These are phyloP conservation scores for Aspergillus nomiae DNA, from an alignment of 2,329 filamentous ascomycete species.

Conservation along the genomic window DNA sequence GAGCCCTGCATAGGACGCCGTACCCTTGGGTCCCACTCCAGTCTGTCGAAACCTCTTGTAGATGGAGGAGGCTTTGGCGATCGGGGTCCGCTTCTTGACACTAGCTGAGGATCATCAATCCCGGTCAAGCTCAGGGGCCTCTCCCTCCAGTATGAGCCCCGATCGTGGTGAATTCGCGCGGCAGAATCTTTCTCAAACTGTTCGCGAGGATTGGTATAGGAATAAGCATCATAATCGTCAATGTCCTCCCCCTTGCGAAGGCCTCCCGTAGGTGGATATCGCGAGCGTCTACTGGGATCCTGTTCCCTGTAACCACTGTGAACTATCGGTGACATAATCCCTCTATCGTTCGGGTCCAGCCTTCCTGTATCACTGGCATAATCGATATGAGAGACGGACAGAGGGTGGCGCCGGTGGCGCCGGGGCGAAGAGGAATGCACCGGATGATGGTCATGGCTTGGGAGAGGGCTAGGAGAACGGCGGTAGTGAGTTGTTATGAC, in stretches of 20 bases:
- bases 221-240: conserved; percentile 47
- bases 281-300: conserved; percentile 25
- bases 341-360: conserved; percentile 24
- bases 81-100: conserved; percentile 30
- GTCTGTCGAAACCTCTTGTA: conserved; percentile 40
- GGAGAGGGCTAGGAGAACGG: conserved; percentile 35
- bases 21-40: conserved; percentile 32
- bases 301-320: conserved; percentile 30
- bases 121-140: conserved; percentile 45
- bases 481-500: conserved; percentile 32
- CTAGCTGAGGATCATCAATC: conserved; percentile 35
- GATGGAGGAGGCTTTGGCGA: conserved; percentile 39
- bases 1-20: conserved; percentile 25
- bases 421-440: conserved; percentile 33
- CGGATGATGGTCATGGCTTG: conserved; percentile 37
- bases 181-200: conserved; percentile 50
- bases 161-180: conserved; percentile 35
- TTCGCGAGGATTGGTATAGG: conserved; percentile 50
- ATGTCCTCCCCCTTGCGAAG: conserved; percentile 39
- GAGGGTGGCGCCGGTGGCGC: conserved; percentile 31
- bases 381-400: conserved; percentile 31
- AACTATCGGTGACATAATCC: conserved; percentile 20
- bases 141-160: conserved; percentile 26
- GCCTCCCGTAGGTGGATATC: conserved; percentile 33
- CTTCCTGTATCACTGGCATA: conserved; percentile 41